Evolutionary conservation across 2,329 filamentous ascomycete genomes (phyloP).

Genomic region (Cyphellophora attinorum): DNA sequence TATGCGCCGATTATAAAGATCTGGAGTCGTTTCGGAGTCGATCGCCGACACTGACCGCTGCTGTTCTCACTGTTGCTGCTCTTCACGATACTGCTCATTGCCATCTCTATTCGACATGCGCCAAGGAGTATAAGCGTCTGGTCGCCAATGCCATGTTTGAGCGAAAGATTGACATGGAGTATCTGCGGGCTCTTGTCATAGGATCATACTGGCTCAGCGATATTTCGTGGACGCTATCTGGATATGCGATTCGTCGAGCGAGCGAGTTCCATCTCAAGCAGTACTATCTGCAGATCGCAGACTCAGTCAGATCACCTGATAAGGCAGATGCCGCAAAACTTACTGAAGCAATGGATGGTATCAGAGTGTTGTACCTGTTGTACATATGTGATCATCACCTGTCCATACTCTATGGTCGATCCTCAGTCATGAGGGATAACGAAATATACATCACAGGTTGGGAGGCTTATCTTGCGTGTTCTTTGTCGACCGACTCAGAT

Average conservation of each 20-base stretch:
- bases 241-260: slow-evolving; percentile 33
- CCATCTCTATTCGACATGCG: slow-evolving; percentile 29
- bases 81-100: slow-evolving; percentile 33
- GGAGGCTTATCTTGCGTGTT: slow-evolving; percentile 24
- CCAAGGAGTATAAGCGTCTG: slow-evolving; percentile 42
- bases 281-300: slow-evolving; percentile 27
- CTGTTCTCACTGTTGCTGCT: slow-evolving; percentile 37
- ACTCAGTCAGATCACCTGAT: slow-evolving; percentile 15
- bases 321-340: slow-evolving; percentile 16
- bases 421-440: slow-evolving; percentile 32
- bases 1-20: slow-evolving; percentile 37
- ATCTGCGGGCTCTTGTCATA: slow-evolving; percentile 44
- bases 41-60: slow-evolving; percentile 41
- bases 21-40: slow-evolving; percentile 36
- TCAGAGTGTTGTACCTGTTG: slow-evolving; percentile 30
- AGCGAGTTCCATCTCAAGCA: slow-evolving; percentile 34
- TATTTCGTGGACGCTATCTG: slow-evolving; percentile 36
- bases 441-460: slow-evolving; percentile 24
- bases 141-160: slow-evolving; percentile 45
- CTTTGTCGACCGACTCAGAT: slow-evolving; percentile 24
- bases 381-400: slow-evolving; percentile 37
- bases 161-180: slow-evolving; percentile 40
- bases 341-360: slow-evolving; percentile 21
- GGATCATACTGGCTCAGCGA: slow-evolving; percentile 48
- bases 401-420: slow-evolving; percentile 34